A percentile compares a stretch with the other conserved stretches of the same genome.
Conservation (phyloP, 805 yeast species). For the Ogataea pini region DNA sequence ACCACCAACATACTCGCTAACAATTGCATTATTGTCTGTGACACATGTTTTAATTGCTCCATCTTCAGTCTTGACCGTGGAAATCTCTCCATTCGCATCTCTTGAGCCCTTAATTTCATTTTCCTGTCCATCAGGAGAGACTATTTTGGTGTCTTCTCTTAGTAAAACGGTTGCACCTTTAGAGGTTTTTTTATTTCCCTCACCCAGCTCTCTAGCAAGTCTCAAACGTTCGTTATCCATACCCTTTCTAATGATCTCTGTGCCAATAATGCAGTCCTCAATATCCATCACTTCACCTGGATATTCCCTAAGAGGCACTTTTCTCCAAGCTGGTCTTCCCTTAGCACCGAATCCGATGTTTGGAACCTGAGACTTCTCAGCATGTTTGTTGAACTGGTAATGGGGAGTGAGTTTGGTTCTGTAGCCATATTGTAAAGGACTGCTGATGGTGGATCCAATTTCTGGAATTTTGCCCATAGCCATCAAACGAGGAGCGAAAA, state of each 20-base stretch:
- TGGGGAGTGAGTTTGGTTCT: constrained; percentile 96
- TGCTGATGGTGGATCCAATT: constrained; percentile 49
- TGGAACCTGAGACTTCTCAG: constrained; percentile 42
- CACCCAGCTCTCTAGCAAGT: constrained; percentile 42
- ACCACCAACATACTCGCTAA: constrained; percentile 74
- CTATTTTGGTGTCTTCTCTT: constrained; percentile 67
- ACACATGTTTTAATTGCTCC: constrained; percentile 64
- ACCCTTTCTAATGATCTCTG: constrained; percentile 73
- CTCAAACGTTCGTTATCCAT: constrained; percentile 64
- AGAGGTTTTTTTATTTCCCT: constrained; percentile 36
- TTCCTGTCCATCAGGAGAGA: constrained; percentile 25
- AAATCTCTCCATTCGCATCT: constrained; percentile 40
- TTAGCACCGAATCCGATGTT: constrained; percentile 87
- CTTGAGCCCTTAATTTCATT: constrained; percentile 48
- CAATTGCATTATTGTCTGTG: constrained; percentile 75
- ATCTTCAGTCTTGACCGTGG: constrained; percentile 35
- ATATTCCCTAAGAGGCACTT: constrained; percentile 31
- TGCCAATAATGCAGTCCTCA: constrained; percentile 92
- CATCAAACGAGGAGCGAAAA: constrained; percentile 62
- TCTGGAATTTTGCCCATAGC: constrained; percentile 51
- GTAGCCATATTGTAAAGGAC: constrained; percentile 76
- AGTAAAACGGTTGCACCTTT: constrained; percentile 86
- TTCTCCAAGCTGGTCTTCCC: constrained; percentile 75
- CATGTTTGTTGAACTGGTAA: constrained; percentile 69
- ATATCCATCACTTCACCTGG: constrained; percentile 84